Evolutionary conservation across 768 basidiomycete species (phyloP).

Genomic region (Atractiella rhizophila): DNA sequence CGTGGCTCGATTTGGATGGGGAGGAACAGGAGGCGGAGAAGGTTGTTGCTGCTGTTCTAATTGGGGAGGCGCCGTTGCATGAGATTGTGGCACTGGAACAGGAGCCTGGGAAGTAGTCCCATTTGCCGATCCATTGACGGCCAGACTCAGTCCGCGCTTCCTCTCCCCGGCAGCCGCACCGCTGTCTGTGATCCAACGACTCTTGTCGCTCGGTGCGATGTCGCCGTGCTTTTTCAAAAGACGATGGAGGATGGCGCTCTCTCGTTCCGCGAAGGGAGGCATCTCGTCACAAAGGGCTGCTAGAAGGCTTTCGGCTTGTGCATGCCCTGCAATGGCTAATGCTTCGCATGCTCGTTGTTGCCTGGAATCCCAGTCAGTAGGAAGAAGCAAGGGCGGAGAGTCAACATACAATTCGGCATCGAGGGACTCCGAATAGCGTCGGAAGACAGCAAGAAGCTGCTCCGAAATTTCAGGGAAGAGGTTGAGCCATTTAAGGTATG

Average conservation of each 20-base stretch:
- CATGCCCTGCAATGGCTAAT: conserved; percentile 53
- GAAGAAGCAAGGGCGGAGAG: no score
- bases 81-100: no score
- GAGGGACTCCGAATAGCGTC: conserved; percentile 87
- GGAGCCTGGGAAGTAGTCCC: no score
- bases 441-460: conserved; percentile 78
- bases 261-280: conserved; percentile 90
- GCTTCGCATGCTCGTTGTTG: conserved; percentile 98
- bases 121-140: no score
- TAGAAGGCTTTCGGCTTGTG: conserved; percentile 74
- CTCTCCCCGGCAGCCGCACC: no score
- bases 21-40: no score
- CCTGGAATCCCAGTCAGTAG: no score
- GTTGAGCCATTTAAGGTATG: conserved; percentile 99
- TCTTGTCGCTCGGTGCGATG: conserved; percentile 15
- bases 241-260: conserved; percentile 63
- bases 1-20: no score
- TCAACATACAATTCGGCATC: conserved; percentile 86
- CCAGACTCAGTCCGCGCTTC: no score
- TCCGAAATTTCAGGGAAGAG: conserved; percentile 96
- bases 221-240: conserved; percentile 72
- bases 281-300: conserved; percentile 95
- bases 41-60: no score
- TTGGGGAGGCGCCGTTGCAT: no score
- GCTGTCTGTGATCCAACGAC: not conserved